Base-by-base conservation (phyloP, 345 rosid species). In the Sonneratia alba region DNA sequence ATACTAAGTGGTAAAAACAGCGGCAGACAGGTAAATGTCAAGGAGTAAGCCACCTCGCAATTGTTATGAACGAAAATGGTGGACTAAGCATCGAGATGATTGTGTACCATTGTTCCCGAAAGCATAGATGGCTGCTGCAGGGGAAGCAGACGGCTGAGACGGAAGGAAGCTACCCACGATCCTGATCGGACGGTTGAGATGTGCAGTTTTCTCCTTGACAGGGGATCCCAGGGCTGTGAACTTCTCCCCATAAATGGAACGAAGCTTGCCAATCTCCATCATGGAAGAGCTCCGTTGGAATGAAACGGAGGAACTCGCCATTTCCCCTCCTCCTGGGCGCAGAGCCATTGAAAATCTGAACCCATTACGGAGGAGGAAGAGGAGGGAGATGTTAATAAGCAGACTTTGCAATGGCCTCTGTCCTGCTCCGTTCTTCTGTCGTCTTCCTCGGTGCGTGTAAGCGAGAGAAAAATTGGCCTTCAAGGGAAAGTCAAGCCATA, bases 381-480 rank as follows among this genome's bases (percentile, higher is more conserved):
- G 32, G 32, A 27, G n/a, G 18, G n/a, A 55, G 32, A 57, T n/a
- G 24, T 18, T 8, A 1, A 7, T 61, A 32, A 8, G 36, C 37
- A 32, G 36, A 62, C 4, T 27, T 27, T 62, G 38, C 27, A 62
- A 32, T 32, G 19, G 65, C 19, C 45, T 27, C 59, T 11, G 64
- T 40, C 36, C 43, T 47, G 12, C 42, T 7, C 27, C 3, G 27
- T n/a, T n/a, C 32, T 34, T 32, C 64, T 70, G 57, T 61, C 38
- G 53, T 18, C 21, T 42, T 0, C 16, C 6, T 24, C 14, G 48
- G 70, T 53, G 69, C 69, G 68, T 72, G 75, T 12, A 64, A 59
- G 69, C 51, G 38, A 59, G 48, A 42, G 70, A 72, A 32, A 72
- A 9, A 42, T 64, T 72, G 75, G 69, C 75, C 75, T 72, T 72